phyloP scores from a whole-genome alignment of 352 stramenopile genomes.

The Pythium dissimile region DNA sequence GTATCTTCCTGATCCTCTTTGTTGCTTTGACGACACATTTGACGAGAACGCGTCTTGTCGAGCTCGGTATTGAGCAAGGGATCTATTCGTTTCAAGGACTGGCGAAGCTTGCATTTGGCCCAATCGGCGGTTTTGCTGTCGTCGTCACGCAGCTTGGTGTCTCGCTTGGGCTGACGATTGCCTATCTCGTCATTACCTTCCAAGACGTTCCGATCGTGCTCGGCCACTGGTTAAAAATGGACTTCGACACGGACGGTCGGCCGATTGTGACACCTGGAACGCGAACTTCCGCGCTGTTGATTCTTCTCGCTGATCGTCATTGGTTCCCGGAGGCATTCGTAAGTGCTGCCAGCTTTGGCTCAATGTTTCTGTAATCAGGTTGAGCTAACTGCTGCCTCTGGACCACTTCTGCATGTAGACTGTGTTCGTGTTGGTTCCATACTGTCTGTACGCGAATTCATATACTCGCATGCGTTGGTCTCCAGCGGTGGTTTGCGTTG shows the following conservation, averaged over 20 bases:
- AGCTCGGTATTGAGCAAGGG: constrained; percentile 42
- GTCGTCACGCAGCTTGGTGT: constrained; percentile 29
- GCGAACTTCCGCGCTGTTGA: constrained; percentile 10
- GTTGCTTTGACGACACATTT: constrained; percentile 29
- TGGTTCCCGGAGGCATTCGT: constrained; percentile 11
- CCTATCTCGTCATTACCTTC: constrained; percentile 41
- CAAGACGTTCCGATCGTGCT: constrained; percentile 39
- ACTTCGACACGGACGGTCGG: constrained; percentile 26
- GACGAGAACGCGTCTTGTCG: constrained; percentile 32
- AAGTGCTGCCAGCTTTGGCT: neutral
- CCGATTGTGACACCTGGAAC: constrained; percentile 15
- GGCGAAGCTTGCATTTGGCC: constrained; percentile 39
- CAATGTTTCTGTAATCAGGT: neutral
- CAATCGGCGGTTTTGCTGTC: constrained; percentile 26
- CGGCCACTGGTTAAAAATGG: constrained; percentile 31
- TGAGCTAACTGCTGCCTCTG: neutral
- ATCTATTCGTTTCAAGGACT: constrained; percentile 56
- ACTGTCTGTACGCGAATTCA: constrained; percentile 32
- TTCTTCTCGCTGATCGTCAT: constrained; percentile 25
- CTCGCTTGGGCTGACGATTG: constrained; percentile 37
- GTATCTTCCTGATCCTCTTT: constrained; percentile 30
- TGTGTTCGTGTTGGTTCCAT: constrained; percentile 33
- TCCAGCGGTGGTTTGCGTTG: constrained; percentile 20
- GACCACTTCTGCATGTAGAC: constrained; percentile 13
- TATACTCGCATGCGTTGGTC: constrained; percentile 28